Base-by-base conservation (phyloP, 352 stramenopile species). In the Phytophthora cryptogea region DNA sequence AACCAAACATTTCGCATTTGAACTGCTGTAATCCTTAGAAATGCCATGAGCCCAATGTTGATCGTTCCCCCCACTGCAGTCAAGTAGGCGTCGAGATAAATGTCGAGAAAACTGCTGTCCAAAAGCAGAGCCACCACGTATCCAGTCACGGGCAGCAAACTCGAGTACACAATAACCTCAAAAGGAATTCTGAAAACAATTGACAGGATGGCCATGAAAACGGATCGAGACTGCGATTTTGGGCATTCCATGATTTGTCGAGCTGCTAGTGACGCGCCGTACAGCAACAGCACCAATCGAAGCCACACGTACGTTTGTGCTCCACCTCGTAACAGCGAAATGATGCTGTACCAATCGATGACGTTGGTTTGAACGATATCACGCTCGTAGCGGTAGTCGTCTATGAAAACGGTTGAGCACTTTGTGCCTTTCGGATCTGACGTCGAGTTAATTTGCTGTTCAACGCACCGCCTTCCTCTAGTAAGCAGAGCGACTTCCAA, bases 331-430 rank as follows among this genome's bases (percentile, higher is more conserved):
- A 85, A 23, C 2, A 53, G 8, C 1, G 69, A 54, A 8, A 70
- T 70, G 26, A 80, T 43, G 2, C 13, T 10, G 17, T 76, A 79
- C 61, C 63, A 76, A 14, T 83, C 69, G 4, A 59, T 52, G 2
- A 68, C 51, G 27, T 78, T 77, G 5, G 66, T 78, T 49, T 70
- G 62, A 0, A 84, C 4, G 1, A 60, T 46, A 9, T 67, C 59
- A 1, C 76, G 64, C 28, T 86, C 74, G 28, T 86, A 89, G 10
- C 76, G 66, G 27, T 77, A 80, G 45, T 87, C 77, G 37, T 87
- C 77, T 7, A 87, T 11, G 23, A 87, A 80, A 3, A 84, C 45
- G 0, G 73, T 80, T 6, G 28, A 33, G 35, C 75, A 66, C 16
- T 13, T 26, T 11, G 11, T 20, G 11, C 1, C 1, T 26, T 16